Base-by-base conservation (phyloP, 768 basidiomycete genomes). In the Psilocybe tampanensis region DNA sequence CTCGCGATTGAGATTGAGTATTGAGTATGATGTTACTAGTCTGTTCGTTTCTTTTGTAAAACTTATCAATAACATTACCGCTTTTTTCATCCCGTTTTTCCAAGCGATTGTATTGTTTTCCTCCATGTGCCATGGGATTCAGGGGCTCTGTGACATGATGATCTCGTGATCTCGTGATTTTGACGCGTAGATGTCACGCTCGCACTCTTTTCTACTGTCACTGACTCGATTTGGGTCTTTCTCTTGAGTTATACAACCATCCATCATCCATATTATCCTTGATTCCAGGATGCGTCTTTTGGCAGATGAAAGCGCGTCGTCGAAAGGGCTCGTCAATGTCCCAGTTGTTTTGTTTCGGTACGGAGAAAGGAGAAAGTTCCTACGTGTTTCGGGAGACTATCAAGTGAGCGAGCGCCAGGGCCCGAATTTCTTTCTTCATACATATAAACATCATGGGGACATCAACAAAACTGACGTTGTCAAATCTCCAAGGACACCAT, bases 331-430 rank as follows among this genome's bases (percentile, higher is more conserved):
- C 0, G 50, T 51, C 26, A 68, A 70, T 43, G 39, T 74, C 8
- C 67, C 71, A 17, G 59, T 74, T 0, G 59, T 66, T 2, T 41
- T 73, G 21, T 66, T 69, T n/a, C 54, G 48, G 8, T 68, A 53
- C 24, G 44, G 53, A 12, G 55, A 67, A n/a, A 55, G 54, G 8
- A 56, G 64, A 4, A 69, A 68, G 54, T 66, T 73, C 42, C 44
- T 73, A 47, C 61, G 60, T 39, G 56, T 70, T 43, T 66, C 66
- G 2, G 59, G 62, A n/a, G 51, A 60, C 24, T 70, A 69, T 39
- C 49, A 59, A 36, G 72, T 70, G 60, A 13, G 21, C 21, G 8
- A 22, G 8, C 8, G n/a, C 29, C 29, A 9, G 29, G n/a, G n/a
- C n/a, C n/a, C 9, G 4, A 9, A 29, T 29, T 29, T 29, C 29